Percentiles rank a stretch among this genome's conserved stretches.
Conservation (phyloP, 768 basidiomycete species). For the Lyophyllum shimeji region DNA sequence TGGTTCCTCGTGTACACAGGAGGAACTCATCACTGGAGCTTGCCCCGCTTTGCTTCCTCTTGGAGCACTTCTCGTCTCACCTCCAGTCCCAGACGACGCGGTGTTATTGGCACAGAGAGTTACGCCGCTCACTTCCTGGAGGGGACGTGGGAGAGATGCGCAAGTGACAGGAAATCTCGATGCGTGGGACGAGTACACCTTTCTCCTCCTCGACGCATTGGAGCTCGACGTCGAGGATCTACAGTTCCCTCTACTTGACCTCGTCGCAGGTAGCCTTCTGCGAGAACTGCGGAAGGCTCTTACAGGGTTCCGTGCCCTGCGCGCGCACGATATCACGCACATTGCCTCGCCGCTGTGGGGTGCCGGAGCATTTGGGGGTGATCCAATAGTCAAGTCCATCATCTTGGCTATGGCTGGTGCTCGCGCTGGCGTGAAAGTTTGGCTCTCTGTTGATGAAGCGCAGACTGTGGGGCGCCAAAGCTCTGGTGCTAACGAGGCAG, state of each 20-base stretch:
- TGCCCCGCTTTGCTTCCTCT: constrained; percentile 28
- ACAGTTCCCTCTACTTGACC: constrained; percentile 18
- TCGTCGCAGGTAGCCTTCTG: constrained; percentile 22
- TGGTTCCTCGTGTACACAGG: constrained; percentile 32
- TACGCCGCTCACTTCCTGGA: constrained; percentile 24
- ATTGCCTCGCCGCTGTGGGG: constrained; percentile 31
- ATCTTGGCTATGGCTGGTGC: constrained; percentile 27
- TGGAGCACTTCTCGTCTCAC: constrained; percentile 29
- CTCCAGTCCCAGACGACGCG: constrained; percentile 26
- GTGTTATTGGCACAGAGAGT: constrained; percentile 22
- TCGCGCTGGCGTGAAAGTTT: constrained; percentile 23
- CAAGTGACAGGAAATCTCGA: constrained; percentile 5
- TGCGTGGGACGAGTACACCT: constrained; percentile 15
- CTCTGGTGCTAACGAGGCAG: neutral
- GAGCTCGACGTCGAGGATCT: constrained; percentile 24
- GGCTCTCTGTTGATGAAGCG: constrained; percentile 23
- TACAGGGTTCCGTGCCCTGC: constrained; percentile 23
- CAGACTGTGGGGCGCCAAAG: neutral
- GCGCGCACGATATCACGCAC: constrained; percentile 17
- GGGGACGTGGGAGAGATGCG: constrained; percentile 26
- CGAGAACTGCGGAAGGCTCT: constrained; percentile 31
- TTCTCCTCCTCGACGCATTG: constrained; percentile 30
- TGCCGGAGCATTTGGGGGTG: constrained; percentile 33
- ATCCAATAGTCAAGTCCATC: constrained; percentile 31
- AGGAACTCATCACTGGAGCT: constrained; percentile 30